Base-by-base conservation (phyloP, 1,284 basidiomycete species). In the Ustilago curta region DNA sequence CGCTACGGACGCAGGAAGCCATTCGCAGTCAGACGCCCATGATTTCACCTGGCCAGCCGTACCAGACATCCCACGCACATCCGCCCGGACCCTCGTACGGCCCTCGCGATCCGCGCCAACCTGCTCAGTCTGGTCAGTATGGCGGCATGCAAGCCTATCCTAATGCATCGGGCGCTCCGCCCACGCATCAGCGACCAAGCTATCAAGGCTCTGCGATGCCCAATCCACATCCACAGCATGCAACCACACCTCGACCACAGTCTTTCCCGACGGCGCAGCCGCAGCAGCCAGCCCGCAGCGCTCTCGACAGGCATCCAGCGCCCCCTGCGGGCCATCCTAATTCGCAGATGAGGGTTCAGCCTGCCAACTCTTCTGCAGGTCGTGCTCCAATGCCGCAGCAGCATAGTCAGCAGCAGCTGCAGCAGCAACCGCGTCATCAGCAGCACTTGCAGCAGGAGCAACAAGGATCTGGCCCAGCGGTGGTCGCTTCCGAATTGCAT, bases 1-100 rank as follows among this genome's bases (percentile, higher is more conserved):
- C 77, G 32, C 47, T 83, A 50, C 52, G 71, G 45, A 57, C 67
- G 12, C 81, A 82, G 44, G 77, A 82, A 50, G 57, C 51, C 25
- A 52, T 83, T 32, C 59, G 71, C 32, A 52, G 49, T 37, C 40
- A 56, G 11, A 18, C 58, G 9, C 39, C 66, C 1, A 42, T 50
- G 4, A 53, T 53, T 18, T 57, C 63, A 2, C 68, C 54, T 1
- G 58, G 61, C 18, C 59, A 64, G 40, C 35, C 61, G 7, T 66
- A 69, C 19, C 58, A 43, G 25, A 37, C 43, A 5, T 35, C 32
- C 2, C 66, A 69, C 16, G 53, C 65, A 21, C 66, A 74, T 18
- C 57, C 62, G 39, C 66, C 66, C 0, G 66, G 57, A 12, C 71
- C 62, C 12, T 70, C 73, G 7, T 71, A 71, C 35, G 73, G 73